Conservation (phyloP, 345 rosid species). For the Sisymbrium irio region DNA sequence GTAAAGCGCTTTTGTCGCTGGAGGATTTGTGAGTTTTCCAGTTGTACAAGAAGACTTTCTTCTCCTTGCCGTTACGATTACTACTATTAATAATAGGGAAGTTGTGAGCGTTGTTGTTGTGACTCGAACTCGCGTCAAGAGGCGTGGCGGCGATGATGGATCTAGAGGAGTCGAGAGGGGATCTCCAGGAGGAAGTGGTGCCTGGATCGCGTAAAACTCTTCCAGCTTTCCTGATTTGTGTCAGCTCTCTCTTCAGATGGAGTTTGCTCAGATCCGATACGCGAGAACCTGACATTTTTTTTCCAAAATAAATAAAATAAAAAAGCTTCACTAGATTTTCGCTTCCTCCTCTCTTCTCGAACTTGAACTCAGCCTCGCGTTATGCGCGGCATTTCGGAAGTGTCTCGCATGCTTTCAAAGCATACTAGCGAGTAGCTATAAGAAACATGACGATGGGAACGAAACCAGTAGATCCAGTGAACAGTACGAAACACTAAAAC, state of each 20-base stretch:
- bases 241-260: slow-evolving; percentile 82
- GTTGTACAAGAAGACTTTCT: slow-evolving; percentile 68
- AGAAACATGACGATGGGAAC: slow-evolving; percentile 2
- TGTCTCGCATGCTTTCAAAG: neutral
- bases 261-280: slow-evolving; percentile 68
- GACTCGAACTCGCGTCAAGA: slow-evolving; percentile 27
- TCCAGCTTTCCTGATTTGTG: slow-evolving; percentile 91
- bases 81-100: slow-evolving; percentile 35
- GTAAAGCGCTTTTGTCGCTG: slow-evolving; percentile 45
- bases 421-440: neutral
- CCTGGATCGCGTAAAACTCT: slow-evolving; percentile 90
- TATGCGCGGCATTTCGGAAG: slow-evolving; percentile 10
- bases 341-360: neutral
- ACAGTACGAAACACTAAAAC: neutral
- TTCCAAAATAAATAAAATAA: neutral
- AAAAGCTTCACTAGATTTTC: neutral
- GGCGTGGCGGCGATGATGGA: slow-evolving; percentile 40
- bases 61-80: slow-evolving; percentile 43
- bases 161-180: slow-evolving; percentile 69
- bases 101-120: slow-evolving; percentile 24
- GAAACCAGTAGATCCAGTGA: slow-evolving; percentile 23
- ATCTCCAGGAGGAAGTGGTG: slow-evolving; percentile 78
- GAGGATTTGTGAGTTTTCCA: slow-evolving; percentile 75
- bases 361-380: slow-evolving; percentile 1
- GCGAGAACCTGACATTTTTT: slow-evolving; percentile 53